Base-by-base conservation (phyloP, 192 early-diverging fungal genomes). In the Dissophora globulifera region DNA sequence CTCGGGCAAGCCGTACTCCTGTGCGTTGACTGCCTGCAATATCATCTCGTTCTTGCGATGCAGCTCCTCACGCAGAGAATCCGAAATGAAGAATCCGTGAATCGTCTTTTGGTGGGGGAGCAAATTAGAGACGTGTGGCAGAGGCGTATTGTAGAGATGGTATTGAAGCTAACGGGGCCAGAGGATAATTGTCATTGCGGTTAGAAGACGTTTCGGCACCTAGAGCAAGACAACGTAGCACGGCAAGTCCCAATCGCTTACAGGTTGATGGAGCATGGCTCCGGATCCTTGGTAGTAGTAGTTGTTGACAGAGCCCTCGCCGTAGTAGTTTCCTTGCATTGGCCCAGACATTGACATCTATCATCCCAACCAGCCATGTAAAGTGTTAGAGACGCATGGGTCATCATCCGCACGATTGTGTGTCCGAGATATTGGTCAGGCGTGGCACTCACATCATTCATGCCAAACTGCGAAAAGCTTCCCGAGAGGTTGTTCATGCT, bases 1-100 rank as follows among this genome's bases (percentile, higher is more conserved):
- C 59, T 83, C 82, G 0, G 93, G 93, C 10, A 94, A 75, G 11
- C 86, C 86, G 31, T 86, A 84, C 25, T 89, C 87, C 46, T 69
- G 66, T 5, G 88, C 88, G 41, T 63, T 81, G 25, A 81, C 80
- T 6, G 67, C 71, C 25, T 72, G 74, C 40, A 82, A 33, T 17
- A 80, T 82, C 41, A 86, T 87, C 62, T 93, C 92, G 49, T 86
- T 92, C 57, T 90, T 87, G 43, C 83, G 70, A 26, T 87, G 85
- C 50, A 98, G 80, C 26, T 91, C 87, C 64, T 96, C 93, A 16
- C 96, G 86, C 35, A 97, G 81, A 29, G 83, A 68, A 55, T 97
- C 96, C 20, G 92, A 82, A 53, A 97, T 89, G 38, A 95, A 95
- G 80, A 96, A 96, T 57, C 91, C 75, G 50, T 93, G 89, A 43